These are phyloP conservation scores for Nemophila menziesii DNA, from an alignment of 257 asterid genomes.

Conservation along the genomic window DNA sequence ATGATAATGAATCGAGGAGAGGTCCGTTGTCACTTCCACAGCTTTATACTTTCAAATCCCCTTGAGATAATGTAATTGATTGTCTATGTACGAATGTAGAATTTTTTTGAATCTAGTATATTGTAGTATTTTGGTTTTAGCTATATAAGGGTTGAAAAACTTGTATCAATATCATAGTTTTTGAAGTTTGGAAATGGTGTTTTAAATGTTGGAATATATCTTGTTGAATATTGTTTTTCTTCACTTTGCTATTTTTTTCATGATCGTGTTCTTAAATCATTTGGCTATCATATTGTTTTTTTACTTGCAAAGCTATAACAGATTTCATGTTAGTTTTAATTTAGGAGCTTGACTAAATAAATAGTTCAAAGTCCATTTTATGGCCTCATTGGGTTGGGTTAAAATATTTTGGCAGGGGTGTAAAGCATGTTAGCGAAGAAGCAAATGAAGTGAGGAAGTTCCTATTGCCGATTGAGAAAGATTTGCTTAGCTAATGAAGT, in stretches of 20 bases:
- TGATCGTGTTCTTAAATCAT: neutral
- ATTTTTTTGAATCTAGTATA: neutral
- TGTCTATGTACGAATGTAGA: neutral
- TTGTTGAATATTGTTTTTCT: neutral
- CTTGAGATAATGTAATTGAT: neutral
- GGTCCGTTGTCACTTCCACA: slow-evolving; percentile 91
- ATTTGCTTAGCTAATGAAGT: too few species aligned
- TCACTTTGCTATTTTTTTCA: neutral
- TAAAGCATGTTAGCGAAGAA: slow-evolving; percentile 33
- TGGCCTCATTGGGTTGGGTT: slow-evolving; percentile 34
- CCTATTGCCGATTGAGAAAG: too few species aligned
- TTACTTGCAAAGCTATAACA: too few species aligned
- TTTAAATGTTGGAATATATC: too few species aligned
- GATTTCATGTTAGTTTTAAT: neutral
- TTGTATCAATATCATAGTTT: neutral
- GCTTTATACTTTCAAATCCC: slow-evolving; percentile 45
- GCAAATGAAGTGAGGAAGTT: slow-evolving; percentile 17
- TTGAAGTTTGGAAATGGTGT: neutral
- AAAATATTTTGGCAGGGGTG: slow-evolving; percentile 56
- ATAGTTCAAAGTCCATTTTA: slow-evolving; percentile 10
- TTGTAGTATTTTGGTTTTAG: neutral
- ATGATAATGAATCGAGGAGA: slow-evolving; percentile 74
- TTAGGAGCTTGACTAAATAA: neutral
- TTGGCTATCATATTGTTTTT: neutral
- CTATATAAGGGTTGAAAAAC: neutral